Percentiles rank a stretch among this genome's conserved stretches.
These are phyloP conservation scores for Physocladia obscura DNA, from an alignment of 192 early-diverging fungal species.

Conservation along the genomic window DNA sequence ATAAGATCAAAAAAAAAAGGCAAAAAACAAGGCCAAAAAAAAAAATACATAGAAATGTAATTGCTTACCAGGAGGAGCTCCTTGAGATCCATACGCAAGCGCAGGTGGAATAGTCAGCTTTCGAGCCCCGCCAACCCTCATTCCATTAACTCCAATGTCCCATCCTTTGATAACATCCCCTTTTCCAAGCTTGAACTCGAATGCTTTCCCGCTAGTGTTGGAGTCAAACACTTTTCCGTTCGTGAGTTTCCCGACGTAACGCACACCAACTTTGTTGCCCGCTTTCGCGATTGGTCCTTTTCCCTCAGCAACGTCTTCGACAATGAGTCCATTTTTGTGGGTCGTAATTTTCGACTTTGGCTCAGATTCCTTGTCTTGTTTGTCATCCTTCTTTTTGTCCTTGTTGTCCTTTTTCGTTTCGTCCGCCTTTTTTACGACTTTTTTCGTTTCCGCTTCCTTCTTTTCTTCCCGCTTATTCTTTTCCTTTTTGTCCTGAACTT, in stretches of 20 bases:
- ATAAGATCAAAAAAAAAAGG: background rate
- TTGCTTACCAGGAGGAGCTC: conserved; percentile 72
- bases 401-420: conserved; percentile 40
- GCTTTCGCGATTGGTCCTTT: conserved; percentile 63
- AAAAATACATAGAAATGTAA: conserved; percentile 34
- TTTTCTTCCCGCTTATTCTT: conserved; percentile 36
- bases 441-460: conserved; percentile 43
- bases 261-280: conserved; percentile 68
- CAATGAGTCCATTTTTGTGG: conserved; percentile 63
- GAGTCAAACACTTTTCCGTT: conserved; percentile 97
- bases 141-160: conserved; percentile 83
- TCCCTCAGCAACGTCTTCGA: conserved; percentile 76
- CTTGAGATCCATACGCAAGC: conserved; percentile 68
- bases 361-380: conserved; percentile 42
- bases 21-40: conserved; percentile 4
- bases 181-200: conserved; percentile 81
- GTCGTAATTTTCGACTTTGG: conserved; percentile 44
- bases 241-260: conserved; percentile 91
- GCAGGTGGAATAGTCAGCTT: conserved; percentile 86
- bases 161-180: conserved; percentile 95
- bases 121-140: conserved; percentile 89
- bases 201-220: conserved; percentile 80
- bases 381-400: conserved; percentile 38
- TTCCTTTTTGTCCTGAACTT: conserved; percentile 16
- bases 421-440: conserved; percentile 33